Base-by-base conservation (phyloP, 1,139 yeast genomes). In the Suhomyces terraborum region DNA sequence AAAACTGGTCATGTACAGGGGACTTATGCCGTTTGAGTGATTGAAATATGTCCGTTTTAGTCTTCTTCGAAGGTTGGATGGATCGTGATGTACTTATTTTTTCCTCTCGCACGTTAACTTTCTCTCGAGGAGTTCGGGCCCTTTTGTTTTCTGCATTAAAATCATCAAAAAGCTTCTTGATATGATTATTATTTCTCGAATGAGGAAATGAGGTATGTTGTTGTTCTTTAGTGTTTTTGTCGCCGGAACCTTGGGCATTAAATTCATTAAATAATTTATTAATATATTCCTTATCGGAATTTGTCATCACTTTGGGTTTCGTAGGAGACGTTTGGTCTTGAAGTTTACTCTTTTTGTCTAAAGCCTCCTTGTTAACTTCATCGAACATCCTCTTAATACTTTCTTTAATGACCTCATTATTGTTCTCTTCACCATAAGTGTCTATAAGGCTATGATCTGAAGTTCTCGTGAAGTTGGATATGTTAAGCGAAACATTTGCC, bases 401-500 rank as follows among this genome's bases (percentile, higher is more conserved):
- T 12, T 48, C 51, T 29, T 47, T 36, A 24, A 32, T 21, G 6
- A 24, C 10, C 14, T 43, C 34, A 14, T 17, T 35, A 5, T 32
- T 36, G 21, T 51, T 41, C 14, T 34, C 48, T 18, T 45, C 53
- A 4, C 78, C 64, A 60, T 79, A 77, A n/a, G 73, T 66, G 41
- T 80, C 78, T 7, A 82, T 72, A 4, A 79, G 67, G 42, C 66
- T 69, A 8, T 66, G 61, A 10, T 63, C 67, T 25, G 66, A 65
- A 0, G 73, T 50, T 8, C 67, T 66, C 16, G 72, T 77, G 54
- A 85, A 80, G 42, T 77, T 78, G 1, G 83, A 69, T 2, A 83
- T 62, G 0, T 73, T 67, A 43, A 84, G 59, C 14, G 78, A 75
- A 47, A 82, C 60, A 43, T 74, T 73, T 2, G 67, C 61, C 29